Conservation (phyloP, 345 rosid species). For the Eucalyptus lansdowneana region DNA sequence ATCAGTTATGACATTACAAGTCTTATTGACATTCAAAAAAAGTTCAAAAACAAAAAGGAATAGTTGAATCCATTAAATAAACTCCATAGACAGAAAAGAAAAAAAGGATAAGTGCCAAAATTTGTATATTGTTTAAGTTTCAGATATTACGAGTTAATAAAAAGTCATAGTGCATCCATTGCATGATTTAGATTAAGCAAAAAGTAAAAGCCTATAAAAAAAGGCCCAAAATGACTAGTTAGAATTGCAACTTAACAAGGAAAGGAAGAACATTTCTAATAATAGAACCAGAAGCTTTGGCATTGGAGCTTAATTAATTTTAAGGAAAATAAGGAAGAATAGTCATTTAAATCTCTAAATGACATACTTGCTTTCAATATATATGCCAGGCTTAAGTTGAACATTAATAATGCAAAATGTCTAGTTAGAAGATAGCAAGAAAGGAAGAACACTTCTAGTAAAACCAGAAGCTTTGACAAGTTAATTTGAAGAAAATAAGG, state of each 20-base stretch:
- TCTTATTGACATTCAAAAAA: background rate
- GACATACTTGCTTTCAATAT: background rate
- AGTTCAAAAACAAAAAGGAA: background rate
- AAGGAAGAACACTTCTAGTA: background rate
- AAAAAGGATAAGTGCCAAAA: background rate
- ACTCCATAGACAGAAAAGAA: background rate
- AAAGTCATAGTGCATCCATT: background rate
- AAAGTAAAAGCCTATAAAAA: background rate
- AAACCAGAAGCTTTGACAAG: background rate
- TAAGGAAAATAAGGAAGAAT: background rate
- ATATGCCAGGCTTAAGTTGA: background rate
- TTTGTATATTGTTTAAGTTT: background rate
- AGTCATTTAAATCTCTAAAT: background rate
- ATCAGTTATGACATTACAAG: background rate
- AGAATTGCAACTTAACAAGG: background rate
- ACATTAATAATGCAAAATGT: background rate
- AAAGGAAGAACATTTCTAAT: background rate
- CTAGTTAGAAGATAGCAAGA: background rate
- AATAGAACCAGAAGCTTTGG: background rate
- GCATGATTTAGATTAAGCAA: background rate
- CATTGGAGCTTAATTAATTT: background rate
- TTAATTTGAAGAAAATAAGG: background rate
- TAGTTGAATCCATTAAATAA: background rate
- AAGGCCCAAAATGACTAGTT: background rate
- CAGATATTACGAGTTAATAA: background rate